These are phyloP conservation scores for Xylaria acuta DNA, from an alignment of 495 filamentous ascomycete genomes.

Conservation along the genomic window DNA sequence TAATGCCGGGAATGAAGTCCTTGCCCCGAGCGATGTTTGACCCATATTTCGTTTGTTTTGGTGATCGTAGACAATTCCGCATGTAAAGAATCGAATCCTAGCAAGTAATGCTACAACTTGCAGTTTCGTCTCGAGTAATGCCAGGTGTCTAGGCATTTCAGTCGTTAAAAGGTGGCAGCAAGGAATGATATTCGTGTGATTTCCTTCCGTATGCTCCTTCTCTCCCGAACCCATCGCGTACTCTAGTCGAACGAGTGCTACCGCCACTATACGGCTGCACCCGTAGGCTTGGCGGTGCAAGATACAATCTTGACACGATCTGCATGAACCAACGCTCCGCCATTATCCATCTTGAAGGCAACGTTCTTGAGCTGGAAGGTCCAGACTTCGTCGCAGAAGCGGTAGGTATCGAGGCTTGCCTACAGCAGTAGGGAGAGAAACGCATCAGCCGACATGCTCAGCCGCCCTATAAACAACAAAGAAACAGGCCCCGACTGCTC, in stretches of 20 bases:
- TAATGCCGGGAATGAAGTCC: background rate
- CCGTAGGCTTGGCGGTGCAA: slow-evolving; percentile 86
- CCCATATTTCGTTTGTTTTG: background rate
- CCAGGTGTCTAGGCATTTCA: background rate
- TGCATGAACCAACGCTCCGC: slow-evolving; percentile 56
- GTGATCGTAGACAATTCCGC: background rate
- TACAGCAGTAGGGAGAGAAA: slow-evolving; percentile 43
- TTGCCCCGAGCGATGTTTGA: background rate
- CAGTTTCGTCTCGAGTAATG: background rate
- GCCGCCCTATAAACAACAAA: background rate
- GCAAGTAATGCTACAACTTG: background rate
- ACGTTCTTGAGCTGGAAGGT: slow-evolving; percentile 99
- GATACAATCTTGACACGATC: slow-evolving; percentile 98
- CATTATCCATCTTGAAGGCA: slow-evolving; percentile 93
- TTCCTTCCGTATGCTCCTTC: background rate
- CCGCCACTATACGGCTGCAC: slow-evolving; percentile 35
- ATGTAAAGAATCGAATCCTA: background rate
- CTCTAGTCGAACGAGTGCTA: background rate
- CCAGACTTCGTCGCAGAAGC: slow-evolving; percentile 99
- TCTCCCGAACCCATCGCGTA: background rate
- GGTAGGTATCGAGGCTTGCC: slow-evolving; percentile 98
- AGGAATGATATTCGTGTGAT: background rate
- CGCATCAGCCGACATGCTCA: slow-evolving; percentile 9
- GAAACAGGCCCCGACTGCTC: background rate
- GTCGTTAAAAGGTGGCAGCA: background rate